phyloP scores from a whole-genome alignment of 371 early-diverging fungal genomes.

The Syncephalastrum monosporum region DNA sequence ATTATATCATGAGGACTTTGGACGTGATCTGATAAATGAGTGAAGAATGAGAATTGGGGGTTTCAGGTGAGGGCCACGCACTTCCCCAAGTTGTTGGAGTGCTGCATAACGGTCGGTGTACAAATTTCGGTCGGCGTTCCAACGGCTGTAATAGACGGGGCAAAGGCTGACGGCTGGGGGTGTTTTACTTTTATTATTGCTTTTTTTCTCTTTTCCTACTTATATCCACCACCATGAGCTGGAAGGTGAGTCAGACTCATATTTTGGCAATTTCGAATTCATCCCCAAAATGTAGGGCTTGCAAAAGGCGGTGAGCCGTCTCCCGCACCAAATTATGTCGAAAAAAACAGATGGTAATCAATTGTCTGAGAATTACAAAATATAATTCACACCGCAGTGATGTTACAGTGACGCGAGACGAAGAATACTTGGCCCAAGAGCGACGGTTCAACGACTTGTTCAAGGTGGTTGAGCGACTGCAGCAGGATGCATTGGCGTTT shows the following conservation, averaged over 20 bases:
- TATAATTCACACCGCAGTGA: no score
- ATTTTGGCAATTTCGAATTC: not conserved
- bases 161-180: no score
- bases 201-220: slow-evolving; percentile 8
- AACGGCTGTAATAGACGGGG: no score
- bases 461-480: slow-evolving; percentile 51
- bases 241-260: slow-evolving; percentile 15
- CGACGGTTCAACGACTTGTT: slow-evolving; percentile 60
- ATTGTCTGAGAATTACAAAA: not conserved
- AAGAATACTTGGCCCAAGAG: slow-evolving; percentile 63
- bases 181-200: slow-evolving; percentile 5
- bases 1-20: no score
- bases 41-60: no score
- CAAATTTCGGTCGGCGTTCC: no score
- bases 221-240: slow-evolving; percentile 19
- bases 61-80: no score
- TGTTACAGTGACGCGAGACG: slow-evolving; percentile 63
- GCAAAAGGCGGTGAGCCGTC: slow-evolving; percentile 24
- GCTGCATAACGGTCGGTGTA: no score
- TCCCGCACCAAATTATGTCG: slow-evolving; percentile 43
- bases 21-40: no score
- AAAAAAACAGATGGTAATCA: slow-evolving; percentile 44
- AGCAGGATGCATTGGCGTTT: slow-evolving; percentile 70
- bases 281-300: slow-evolving; percentile 11
- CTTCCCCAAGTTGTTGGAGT: no score